Base-by-base conservation (phyloP, 768 basidiomycete species). In the Nidularia pulvinata region DNA sequence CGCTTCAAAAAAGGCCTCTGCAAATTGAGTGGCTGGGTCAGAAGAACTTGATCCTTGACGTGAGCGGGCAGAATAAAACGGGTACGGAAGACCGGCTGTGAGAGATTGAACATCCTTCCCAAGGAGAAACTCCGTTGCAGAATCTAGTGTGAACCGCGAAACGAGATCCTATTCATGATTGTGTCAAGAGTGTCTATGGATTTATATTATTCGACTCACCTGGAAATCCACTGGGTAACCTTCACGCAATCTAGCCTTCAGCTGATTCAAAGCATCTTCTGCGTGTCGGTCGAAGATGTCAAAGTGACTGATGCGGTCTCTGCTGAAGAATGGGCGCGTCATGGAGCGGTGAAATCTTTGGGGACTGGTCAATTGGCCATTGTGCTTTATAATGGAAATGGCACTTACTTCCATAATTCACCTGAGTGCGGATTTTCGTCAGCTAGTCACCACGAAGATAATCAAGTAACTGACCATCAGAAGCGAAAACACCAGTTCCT, bases 291-390 rank as follows among this genome's bases (percentile, higher is more conserved):
- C 81, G 57, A 86, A 87, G 33, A 80, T 82, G 25, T 86, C 80
- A 50, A 86, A 88, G 61, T 86, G 79, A 46, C 75, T 79, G 50
- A 86, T 79, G 33, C 78, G 71, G 34, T 88, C 86, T 44, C 74
- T 76, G 51, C 65, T 79, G 70, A 91, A 89, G 72, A 89, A 89
- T 0, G 88, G 88, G 0, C 88, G 80, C 0, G 85, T 84, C 72
- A 90, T 85, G 3, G 75, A 60, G 7, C 87, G 82, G 63, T 89
- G 86, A 59, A 86, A 80, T 61, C 86, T 82, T 32, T 65, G 4
- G 25, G 25, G 46, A 33, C 4, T 22, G 19, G 7, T 32, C 33
- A 33, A 6, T 2, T 46, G 19, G 42, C 6, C n/a, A 22, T 11
- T 46, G 16, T 10, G 42, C 30, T 37, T 33, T 33, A 14, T 19